These are phyloP conservation scores for Bipolaris victoriae DNA, from an alignment of 2,329 filamentous ascomycete genomes.

Conservation along the genomic window DNA sequence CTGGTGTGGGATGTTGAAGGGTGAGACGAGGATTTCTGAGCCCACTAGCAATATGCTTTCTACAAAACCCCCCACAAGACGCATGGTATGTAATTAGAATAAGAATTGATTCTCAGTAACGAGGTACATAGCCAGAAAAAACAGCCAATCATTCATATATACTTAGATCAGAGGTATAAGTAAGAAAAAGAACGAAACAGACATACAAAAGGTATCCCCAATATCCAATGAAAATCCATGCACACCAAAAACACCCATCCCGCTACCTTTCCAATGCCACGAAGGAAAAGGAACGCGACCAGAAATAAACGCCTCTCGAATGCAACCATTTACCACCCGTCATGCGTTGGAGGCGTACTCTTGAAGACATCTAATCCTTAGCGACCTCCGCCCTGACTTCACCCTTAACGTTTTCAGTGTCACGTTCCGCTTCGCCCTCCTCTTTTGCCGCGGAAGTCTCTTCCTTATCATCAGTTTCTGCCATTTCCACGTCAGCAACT, in stretches of 20 bases:
- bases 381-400: constrained; percentile 39
- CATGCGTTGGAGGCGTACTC: background rate
- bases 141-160: background rate
- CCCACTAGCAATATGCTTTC: background rate
- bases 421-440: constrained; percentile 36
- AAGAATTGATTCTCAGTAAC: background rate
- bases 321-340: constrained; percentile 3
- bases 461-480: constrained; percentile 28
- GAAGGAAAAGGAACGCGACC: constrained; percentile 5
- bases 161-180: background rate
- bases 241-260: constrained; percentile 25
- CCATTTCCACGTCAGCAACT: constrained; percentile 43
- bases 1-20: background rate
- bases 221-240: constrained; percentile 3
- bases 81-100: background rate
- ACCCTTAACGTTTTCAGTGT: constrained; percentile 40
- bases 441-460: constrained; percentile 30
- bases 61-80: background rate
- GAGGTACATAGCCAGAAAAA: background rate
- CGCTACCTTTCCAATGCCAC: constrained; percentile 12
- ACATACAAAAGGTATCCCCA: constrained; percentile 26
- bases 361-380: constrained; percentile 25
- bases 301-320: constrained; percentile 21
- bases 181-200: constrained; percentile 1
- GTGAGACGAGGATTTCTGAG: background rate